Conservation (phyloP, 164 flowering plant species). For the Litsea cubeba region DNA sequence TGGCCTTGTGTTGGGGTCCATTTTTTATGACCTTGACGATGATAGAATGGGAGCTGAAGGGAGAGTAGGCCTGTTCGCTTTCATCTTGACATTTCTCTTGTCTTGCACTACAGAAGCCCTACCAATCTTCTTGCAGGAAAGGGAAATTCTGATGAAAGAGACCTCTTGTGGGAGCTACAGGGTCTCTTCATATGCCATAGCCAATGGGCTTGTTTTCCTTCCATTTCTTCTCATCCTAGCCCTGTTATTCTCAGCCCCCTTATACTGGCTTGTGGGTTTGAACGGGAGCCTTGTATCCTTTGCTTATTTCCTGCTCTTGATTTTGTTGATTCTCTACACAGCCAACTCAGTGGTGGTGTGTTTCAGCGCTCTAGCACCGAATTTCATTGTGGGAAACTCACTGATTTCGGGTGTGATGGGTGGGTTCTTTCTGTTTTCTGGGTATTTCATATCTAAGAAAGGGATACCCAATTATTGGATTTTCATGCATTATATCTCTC, state of each 20-base stretch:
- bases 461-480: conserved; percentile 83
- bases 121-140: conserved; percentile 89
- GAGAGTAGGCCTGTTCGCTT: conserved; percentile 85
- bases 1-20: conserved; percentile 78
- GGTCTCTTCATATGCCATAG: conserved; percentile 82
- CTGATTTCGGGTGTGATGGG: conserved; percentile 90
- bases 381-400: conserved; percentile 92
- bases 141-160: conserved; percentile 87
- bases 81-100: conserved; percentile 69
- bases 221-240: conserved; percentile 82
- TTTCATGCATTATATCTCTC: conserved; percentile 81
- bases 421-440: conserved; percentile 86
- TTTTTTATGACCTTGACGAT: conserved; percentile 58
- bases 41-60: conserved; percentile 56
- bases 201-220: conserved; percentile 77
- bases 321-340: conserved; percentile 81
- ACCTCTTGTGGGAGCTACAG: conserved; percentile 86
- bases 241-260: conserved; percentile 54
- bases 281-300: conserved; percentile 50
- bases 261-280: conserved; percentile 92
- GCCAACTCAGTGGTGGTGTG: conserved; percentile 97
- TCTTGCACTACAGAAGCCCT: conserved; percentile 85
- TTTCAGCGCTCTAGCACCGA: conserved; percentile 85
- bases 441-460: conserved; percentile 79
- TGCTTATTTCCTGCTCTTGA: conserved; percentile 52